These are phyloP conservation scores for Blumeriella jaapii DNA, from an alignment of 2,329 filamentous ascomycete genomes.

Conservation along the genomic window DNA sequence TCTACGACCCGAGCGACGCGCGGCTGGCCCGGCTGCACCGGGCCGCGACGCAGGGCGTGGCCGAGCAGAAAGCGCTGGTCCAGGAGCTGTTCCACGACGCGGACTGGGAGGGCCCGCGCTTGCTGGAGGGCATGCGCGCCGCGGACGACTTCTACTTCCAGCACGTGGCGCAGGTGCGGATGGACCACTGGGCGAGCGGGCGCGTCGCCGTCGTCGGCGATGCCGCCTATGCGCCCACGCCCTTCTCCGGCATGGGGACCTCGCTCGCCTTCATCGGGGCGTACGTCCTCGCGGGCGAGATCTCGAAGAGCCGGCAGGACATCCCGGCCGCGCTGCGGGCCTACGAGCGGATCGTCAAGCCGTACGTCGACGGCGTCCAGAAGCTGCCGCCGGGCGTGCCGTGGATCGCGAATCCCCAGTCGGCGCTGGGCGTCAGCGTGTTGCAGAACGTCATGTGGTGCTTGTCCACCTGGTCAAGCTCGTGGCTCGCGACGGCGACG, in stretches of 20 bases:
- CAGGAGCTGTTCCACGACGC: slow-evolving; percentile 35
- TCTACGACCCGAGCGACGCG: not conserved
- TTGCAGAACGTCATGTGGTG: slow-evolving; percentile 3
- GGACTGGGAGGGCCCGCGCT: slow-evolving; percentile 34
- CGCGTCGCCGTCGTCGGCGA: slow-evolving; percentile 43
- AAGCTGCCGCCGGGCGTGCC: slow-evolving; percentile 17
- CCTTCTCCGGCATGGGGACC: slow-evolving; percentile 41
- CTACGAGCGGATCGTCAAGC: slow-evolving; percentile 35
- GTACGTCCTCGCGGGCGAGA: slow-evolving; percentile 46
- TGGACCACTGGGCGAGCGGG: slow-evolving; percentile 32
- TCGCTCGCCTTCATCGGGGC: slow-evolving; percentile 37
- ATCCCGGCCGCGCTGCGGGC: slow-evolving; percentile 29
- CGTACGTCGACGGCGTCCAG: slow-evolving; percentile 34
- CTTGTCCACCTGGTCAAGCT: too few relatives aligned
- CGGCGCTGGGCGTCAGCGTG: slow-evolving; percentile 7
- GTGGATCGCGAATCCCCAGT: slow-evolving; percentile 11
- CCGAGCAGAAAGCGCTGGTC: slow-evolving; percentile 32
- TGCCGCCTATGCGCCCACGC: slow-evolving; percentile 42
- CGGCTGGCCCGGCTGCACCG: not conserved
- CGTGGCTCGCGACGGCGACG: too few relatives aligned
- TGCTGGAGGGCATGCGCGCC: slow-evolving; percentile 32
- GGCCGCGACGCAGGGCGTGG: slow-evolving; percentile 8
- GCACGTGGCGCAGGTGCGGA: slow-evolving; percentile 33
- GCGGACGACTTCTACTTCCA: slow-evolving; percentile 36
- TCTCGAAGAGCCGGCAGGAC: slow-evolving; percentile 20